Evolutionary conservation across 108 stramenopile species (phyloP).

Genomic region (Nitzschia sp.): DNA sequence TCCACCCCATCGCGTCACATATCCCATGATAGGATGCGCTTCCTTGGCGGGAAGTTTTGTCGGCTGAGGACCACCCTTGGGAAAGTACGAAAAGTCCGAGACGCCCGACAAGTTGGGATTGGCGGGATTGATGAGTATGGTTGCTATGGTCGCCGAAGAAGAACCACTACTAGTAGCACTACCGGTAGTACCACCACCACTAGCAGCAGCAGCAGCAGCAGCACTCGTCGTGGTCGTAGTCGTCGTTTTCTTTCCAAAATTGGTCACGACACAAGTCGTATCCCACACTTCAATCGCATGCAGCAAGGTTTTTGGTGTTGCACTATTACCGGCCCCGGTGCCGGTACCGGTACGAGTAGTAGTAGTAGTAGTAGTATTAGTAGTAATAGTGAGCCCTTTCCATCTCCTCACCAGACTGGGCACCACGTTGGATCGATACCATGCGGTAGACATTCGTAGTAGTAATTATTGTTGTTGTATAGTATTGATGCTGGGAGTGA

Average conservation of each 20-base stretch:
- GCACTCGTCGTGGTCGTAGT: no score
- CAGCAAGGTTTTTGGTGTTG: background rate
- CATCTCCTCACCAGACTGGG: conserved; percentile 41
- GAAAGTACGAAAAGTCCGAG: conserved; percentile 75
- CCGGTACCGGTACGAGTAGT: background rate
- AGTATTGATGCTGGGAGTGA: no score
- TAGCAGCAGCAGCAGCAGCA: background rate
- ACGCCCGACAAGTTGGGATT: conserved; percentile 75
- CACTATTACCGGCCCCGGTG: background rate
- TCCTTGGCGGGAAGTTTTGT: conserved; percentile 28
- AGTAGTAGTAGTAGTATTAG: no score
- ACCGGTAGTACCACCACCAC: background rate
- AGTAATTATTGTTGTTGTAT: no score
- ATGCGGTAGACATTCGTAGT: conserved; percentile 60
- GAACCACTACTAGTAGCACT: background rate
- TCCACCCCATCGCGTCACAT: conserved; percentile 77
- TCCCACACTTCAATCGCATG: conserved; percentile 62
- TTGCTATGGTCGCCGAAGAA: no score
- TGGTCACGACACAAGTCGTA: conserved; percentile 76
- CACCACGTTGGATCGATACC: conserved; percentile 42
- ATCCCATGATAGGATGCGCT: conserved; percentile 65
- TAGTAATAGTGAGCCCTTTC: no score
- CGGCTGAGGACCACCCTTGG: conserved; percentile 54
- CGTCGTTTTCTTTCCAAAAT: conserved; percentile 33
- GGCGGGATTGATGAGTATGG: conserved; percentile 60